These are phyloP conservation scores for Kalmusia sp. DNA, from an alignment of 2,329 filamentous ascomycete genomes.

Conservation along the genomic window DNA sequence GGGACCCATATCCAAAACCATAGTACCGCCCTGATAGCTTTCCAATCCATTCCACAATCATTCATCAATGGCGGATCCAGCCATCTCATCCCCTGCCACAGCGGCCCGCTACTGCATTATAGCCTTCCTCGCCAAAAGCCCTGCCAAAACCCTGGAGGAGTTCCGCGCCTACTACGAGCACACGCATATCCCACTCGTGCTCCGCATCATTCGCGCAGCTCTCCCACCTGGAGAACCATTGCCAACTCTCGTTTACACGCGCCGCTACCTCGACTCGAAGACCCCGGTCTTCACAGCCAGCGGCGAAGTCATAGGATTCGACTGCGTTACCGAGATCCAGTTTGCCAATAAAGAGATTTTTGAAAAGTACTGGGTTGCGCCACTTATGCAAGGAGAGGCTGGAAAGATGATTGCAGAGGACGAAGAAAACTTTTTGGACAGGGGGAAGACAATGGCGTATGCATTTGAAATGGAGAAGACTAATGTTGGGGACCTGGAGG, in stretches of 20 bases:
- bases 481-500: too few relatives aligned
- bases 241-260: background rate
- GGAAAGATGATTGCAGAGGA: background rate
- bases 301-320: background rate
- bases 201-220: background rate
- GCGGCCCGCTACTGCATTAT: background rate
- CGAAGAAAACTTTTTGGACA: background rate
- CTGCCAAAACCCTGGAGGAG: background rate
- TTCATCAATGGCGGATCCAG: background rate
- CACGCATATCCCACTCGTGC: background rate
- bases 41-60: background rate
- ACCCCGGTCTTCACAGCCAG: background rate
- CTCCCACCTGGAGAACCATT: too few relatives aligned
- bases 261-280: background rate
- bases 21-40: background rate
- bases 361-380: background rate
- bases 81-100: background rate
- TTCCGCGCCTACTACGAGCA: slow-evolving; percentile 2
- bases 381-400: background rate
- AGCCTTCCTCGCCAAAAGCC: background rate
- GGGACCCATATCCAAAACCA: too few relatives aligned
- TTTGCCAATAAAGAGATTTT: background rate
- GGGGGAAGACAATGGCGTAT: background rate
- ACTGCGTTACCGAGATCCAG: background rate
- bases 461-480: background rate